Evolutionary conservation across 192 early-diverging fungal species (phyloP).

Genomic region (Chytriomyces confervae): DNA sequence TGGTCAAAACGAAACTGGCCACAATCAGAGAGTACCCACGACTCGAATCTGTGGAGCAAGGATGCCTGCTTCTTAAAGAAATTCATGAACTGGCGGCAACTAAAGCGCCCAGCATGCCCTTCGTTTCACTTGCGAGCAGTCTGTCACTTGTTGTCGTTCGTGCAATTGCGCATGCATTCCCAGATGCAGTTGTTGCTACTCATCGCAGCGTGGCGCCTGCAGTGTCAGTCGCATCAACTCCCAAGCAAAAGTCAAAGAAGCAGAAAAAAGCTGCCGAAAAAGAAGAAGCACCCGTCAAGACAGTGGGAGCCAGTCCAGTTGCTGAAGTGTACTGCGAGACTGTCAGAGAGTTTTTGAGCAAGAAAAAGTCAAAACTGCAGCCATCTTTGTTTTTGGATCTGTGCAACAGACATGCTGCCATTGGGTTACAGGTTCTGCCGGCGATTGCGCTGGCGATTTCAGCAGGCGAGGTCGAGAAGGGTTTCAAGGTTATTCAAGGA

Average conservation of each 20-base stretch:
- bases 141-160: slow-evolving; percentile 62
- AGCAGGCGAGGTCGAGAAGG: slow-evolving; percentile 19
- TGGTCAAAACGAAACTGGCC: slow-evolving; percentile 69
- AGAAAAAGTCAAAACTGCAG: slow-evolving; percentile 73
- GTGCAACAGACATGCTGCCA: slow-evolving; percentile 62
- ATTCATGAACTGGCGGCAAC: slow-evolving; percentile 75
- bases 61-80: slow-evolving; percentile 62
- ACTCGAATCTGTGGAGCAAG: slow-evolving; percentile 49
- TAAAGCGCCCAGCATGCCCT: slow-evolving; percentile 60
- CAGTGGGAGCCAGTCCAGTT: slow-evolving; percentile 44
- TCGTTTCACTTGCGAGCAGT: slow-evolving; percentile 58
- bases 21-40: slow-evolving; percentile 69
- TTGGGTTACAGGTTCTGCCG: slow-evolving; percentile 67
- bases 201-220: neutral
- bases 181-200: slow-evolving; percentile 1
- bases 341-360: slow-evolving; percentile 75
- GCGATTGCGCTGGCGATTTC: slow-evolving; percentile 50
- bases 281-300: slow-evolving; percentile 38
- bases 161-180: slow-evolving; percentile 5
- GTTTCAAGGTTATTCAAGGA: slow-evolving; percentile 37
- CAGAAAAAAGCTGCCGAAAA: slow-evolving; percentile 48
- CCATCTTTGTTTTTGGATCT: slow-evolving; percentile 72
- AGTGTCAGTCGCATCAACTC: neutral
- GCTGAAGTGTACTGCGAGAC: slow-evolving; percentile 62
- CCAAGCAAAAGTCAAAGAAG: slow-evolving; percentile 22